These are phyloP conservation scores for Arthrobotrys sinensis DNA, from an alignment of 2,329 filamentous ascomycete species.

Conservation along the genomic window DNA sequence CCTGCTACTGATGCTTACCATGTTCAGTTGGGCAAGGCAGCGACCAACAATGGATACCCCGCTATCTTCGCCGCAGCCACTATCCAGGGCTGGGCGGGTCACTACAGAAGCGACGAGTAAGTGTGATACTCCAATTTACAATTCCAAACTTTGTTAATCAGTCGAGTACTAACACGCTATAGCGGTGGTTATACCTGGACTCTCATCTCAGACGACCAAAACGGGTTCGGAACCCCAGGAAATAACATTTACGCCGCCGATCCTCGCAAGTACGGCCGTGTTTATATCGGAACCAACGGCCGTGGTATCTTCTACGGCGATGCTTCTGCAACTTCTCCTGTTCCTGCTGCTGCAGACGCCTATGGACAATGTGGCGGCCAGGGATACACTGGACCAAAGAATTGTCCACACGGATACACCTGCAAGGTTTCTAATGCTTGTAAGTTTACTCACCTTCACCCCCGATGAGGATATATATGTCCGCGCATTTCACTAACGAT, in stretches of 20 bases:
- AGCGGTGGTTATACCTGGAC: constrained; percentile 61
- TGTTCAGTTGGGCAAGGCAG: constrained; percentile 61
- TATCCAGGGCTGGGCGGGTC: constrained; percentile 60
- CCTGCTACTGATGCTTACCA: constrained; percentile 62
- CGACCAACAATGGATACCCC: constrained; percentile 60
- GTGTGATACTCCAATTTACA: constrained; percentile 1
- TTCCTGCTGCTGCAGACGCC: constrained; percentile 48
- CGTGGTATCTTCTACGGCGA: constrained; percentile 63
- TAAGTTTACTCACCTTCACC: constrained; percentile 13
- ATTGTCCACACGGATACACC: constrained; percentile 48
- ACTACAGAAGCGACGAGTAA: constrained; percentile 62
- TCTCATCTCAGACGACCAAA: constrained; percentile 61
- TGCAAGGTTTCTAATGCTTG: constrained; percentile 52
- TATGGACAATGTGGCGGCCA: constrained; percentile 56
- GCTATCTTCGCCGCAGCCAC: constrained; percentile 63
- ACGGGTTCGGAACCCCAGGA: constrained; percentile 62
- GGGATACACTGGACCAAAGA: constrained; percentile 46
- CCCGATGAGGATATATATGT: background rate
- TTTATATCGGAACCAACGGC: constrained; percentile 63
- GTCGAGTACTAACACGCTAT: background rate
- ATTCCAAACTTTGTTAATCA: background rate
- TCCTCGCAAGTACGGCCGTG: constrained; percentile 60
- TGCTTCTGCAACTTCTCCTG: constrained; percentile 38
- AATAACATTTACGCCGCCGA: constrained; percentile 61
- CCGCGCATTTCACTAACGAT: constrained; percentile 3